Percentiles rank a stretch among this genome's conserved stretches.
These are phyloP conservation scores for Hypsizygus ulmarius DNA, from an alignment of 1,284 basidiomycete species.

Conservation along the genomic window DNA sequence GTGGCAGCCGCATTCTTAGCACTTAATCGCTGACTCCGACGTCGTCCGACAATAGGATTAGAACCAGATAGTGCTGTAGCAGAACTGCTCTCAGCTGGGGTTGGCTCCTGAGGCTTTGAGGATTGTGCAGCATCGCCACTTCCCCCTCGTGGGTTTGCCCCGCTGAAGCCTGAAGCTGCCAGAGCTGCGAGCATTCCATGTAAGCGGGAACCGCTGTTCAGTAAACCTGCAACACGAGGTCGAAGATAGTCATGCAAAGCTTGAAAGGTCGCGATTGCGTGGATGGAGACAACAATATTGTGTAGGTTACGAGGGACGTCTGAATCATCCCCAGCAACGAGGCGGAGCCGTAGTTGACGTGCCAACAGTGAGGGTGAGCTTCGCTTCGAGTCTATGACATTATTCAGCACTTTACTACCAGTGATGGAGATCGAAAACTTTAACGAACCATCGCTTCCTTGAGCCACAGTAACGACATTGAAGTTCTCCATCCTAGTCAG, in stretches of 20 bases:
- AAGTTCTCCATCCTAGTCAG: constrained; percentile 93
- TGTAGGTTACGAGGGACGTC: constrained; percentile 83
- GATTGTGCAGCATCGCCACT: constrained; percentile 29
- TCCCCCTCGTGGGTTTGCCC: constrained; percentile 29
- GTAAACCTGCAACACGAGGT: constrained; percentile 80
- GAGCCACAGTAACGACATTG: constrained; percentile 85
- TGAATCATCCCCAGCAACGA: constrained; percentile 84
- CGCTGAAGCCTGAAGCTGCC: constrained; percentile 70
- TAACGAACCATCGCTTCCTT: constrained; percentile 64
- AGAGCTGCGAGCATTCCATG: constrained; percentile 91
- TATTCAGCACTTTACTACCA: constrained; percentile 7
- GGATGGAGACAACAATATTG: constrained; percentile 92
- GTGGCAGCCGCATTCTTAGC: constrained; percentile 52
- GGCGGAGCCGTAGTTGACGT: constrained; percentile 82
- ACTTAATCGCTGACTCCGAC: constrained; percentile 82
- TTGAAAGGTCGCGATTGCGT: constrained; percentile 95
- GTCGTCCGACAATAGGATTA: constrained; percentile 44
- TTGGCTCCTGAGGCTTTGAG: constrained; percentile 27
- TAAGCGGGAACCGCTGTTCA: constrained; percentile 65
- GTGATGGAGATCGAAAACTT: constrained; percentile 21
- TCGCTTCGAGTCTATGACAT: constrained; percentile 72
- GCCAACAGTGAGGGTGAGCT: constrained; percentile 84
- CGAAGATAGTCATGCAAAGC: constrained; percentile 93
- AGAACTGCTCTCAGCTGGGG: constrained; percentile 33
- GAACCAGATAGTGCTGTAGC: constrained; percentile 28